These are phyloP conservation scores for Porodaedalea pini DNA, from an alignment of 1,284 basidiomycete species.

Conservation along the genomic window DNA sequence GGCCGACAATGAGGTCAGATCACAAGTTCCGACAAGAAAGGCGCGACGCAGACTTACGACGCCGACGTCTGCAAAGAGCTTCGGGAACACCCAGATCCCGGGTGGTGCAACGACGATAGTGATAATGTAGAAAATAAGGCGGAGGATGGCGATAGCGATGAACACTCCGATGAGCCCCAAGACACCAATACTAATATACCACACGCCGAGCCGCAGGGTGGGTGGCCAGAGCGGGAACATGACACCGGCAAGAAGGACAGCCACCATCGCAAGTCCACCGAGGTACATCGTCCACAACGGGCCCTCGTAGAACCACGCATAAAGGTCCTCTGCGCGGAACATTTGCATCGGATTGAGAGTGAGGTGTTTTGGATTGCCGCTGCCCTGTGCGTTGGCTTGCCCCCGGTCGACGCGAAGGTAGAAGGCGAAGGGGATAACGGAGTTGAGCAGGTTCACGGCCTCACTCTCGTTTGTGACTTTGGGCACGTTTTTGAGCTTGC, in stretches of 20 bases:
- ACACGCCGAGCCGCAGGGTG: constrained; percentile 91
- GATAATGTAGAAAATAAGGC: constrained; percentile 92
- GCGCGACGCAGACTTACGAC: constrained; percentile 66
- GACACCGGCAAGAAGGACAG: constrained; percentile 91
- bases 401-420: constrained; percentile 87
- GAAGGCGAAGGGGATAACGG: constrained; percentile 81
- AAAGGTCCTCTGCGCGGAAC: constrained; percentile 79
- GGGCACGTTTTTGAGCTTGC: constrained; percentile 85
- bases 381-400: constrained; percentile 42
- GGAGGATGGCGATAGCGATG: constrained; percentile 87
- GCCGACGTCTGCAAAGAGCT: constrained; percentile 97
- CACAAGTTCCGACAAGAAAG: constrained; percentile 4
- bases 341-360: constrained; percentile 81
- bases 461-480: constrained; percentile 75
- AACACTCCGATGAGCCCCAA: constrained; percentile 89
- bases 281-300: constrained; percentile 91
- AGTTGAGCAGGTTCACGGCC: constrained; percentile 67
- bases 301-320: constrained; percentile 97
- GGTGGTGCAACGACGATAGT: constrained; percentile 84
- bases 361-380: constrained; percentile 75
- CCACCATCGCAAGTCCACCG: constrained; percentile 91
- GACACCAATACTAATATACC: constrained; percentile 89
- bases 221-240: constrained; percentile 99
- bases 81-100: constrained; percentile 99
- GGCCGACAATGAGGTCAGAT: too few species aligned